Conservation (phyloP, 371 early-diverging fungal species). For the Lichtheimia ramosa region DNA sequence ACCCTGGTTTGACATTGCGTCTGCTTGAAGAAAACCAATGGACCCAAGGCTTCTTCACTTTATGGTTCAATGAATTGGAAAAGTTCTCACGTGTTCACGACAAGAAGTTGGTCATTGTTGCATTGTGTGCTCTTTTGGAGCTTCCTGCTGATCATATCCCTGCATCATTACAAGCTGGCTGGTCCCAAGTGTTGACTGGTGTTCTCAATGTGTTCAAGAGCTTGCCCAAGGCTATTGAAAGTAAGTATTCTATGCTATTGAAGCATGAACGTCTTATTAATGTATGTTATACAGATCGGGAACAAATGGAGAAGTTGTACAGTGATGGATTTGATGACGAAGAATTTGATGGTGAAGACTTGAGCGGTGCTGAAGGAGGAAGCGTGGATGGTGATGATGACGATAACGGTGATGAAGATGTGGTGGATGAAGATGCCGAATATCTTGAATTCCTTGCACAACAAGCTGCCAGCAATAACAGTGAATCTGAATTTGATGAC, state of each 20-base stretch:
- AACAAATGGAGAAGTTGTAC: slow-evolving; percentile 59
- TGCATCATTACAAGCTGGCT: slow-evolving; percentile 63
- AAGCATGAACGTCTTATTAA: neutral
- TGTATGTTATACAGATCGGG: slow-evolving; percentile 47
- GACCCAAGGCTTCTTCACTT: slow-evolving; percentile 77
- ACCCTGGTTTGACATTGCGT: slow-evolving; percentile 70
- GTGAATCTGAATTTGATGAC: slow-evolving; percentile 54
- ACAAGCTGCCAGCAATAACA: slow-evolving; percentile 40
- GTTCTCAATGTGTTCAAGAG: slow-evolving; percentile 72
- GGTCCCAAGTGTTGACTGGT: slow-evolving; percentile 71
- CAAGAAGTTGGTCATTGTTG: slow-evolving; percentile 84
- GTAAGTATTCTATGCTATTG: slow-evolving; percentile 39
- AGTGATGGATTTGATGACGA: slow-evolving; percentile 69
- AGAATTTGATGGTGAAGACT: slow-evolving; percentile 56
- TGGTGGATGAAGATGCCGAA: slow-evolving; percentile 60
- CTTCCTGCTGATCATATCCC: slow-evolving; percentile 75
- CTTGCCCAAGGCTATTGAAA: slow-evolving; percentile 79
- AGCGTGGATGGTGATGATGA: slow-evolving; percentile 41
- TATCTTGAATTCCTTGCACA: slow-evolving; percentile 67
- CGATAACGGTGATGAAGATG: slow-evolving; percentile 53
- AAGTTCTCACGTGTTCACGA: slow-evolving; percentile 88
- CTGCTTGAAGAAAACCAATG: slow-evolving; percentile 75
- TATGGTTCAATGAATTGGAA: slow-evolving; percentile 75
- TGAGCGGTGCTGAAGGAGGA: slow-evolving; percentile 33
- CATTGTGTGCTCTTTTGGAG: slow-evolving; percentile 71